Evolutionary conservation across 2,329 filamentous ascomycete genomes (phyloP), one percentile per base, ranked within the genome.

Genomic region (Knufia petricola): DNA sequence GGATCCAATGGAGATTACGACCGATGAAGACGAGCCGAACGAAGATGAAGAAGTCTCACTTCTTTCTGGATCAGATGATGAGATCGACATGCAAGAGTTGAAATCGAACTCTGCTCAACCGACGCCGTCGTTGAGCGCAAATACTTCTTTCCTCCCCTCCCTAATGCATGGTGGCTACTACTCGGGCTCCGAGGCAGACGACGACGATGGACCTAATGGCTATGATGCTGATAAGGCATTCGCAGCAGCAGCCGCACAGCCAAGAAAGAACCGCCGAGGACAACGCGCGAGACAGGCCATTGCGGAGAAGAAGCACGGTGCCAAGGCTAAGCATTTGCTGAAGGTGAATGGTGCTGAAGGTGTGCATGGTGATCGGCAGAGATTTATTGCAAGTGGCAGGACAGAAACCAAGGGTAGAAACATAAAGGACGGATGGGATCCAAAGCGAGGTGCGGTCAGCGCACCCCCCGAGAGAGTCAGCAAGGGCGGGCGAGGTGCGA

Each of bases 231-330:
- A 56, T 6, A 58, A 55, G 4, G 19, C 17, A 8, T 28, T 10
- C 24, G 17, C 44, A 28, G 20, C 31, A 38, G 20, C 31, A 38
- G 58, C 64, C 1, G 61, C 70, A 28, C 50, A 70, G 53, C 56
- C 63, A 32, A 64, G 71, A 0, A 69, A 74, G 49, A 82, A 83
- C 59, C 68, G 79, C 12, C 74, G 78, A 56, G 79, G 79, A 26
- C 79, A 83, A 59, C 73, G 77, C 51, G 79, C 77, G 9, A 71
- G 79, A 30, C 77, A 77, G 44, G 69, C 73, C 23, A 68, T 82
- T 9, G 78, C 76, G 64, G 79, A 82, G 63, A 74, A 78, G 63
- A 82, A 82, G 57, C 81, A 68, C 53, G 78, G 78, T 2, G 63
- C 66, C 1, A 69, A 68, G 40, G 79, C 79, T 1, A 81, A 79